These are phyloP conservation scores for Populus nigra DNA, from an alignment of 345 rosid genomes.

Conservation along the genomic window DNA sequence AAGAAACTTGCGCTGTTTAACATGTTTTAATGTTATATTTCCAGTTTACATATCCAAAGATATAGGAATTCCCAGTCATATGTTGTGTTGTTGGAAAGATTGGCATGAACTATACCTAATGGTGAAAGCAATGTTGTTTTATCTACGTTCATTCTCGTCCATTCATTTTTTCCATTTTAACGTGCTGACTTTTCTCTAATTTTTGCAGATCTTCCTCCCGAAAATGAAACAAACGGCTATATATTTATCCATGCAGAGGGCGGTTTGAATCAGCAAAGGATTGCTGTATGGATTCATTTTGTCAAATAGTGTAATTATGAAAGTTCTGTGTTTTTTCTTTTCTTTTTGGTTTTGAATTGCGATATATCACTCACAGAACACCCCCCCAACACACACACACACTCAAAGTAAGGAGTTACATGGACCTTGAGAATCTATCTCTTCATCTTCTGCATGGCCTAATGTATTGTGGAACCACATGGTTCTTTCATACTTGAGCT, in stretches of 20 bases:
- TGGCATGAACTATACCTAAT: not conserved
- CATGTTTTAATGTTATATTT: slow-evolving; percentile 2
- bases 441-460: no score
- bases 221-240: slow-evolving; percentile 94
- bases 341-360: not conserved
- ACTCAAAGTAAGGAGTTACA: no score
- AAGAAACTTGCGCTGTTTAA: not conserved
- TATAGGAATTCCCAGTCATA: not conserved
- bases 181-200: slow-evolving; percentile 9
- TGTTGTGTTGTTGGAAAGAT: not conserved
- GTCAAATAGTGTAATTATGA: slow-evolving; percentile 13
- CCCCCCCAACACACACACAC: not conserved
- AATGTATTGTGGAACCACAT: no score
- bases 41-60: not conserved
- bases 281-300: slow-evolving; percentile 66
- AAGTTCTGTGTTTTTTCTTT: not conserved
- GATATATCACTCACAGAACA: not conserved
- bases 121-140: not conserved
- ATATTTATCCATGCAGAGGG: slow-evolving; percentile 99
- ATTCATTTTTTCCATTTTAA: slow-evolving; percentile 1
- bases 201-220: slow-evolving; percentile 76
- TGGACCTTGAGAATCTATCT: no score
- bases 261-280: slow-evolving; percentile 97
- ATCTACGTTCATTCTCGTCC: not conserved
- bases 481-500: not conserved